A percentile compares a stretch with the other conserved stretches of the same genome.
phyloP scores from a whole-genome alignment of 257 asterid species.

The Ilex asprella region DNA sequence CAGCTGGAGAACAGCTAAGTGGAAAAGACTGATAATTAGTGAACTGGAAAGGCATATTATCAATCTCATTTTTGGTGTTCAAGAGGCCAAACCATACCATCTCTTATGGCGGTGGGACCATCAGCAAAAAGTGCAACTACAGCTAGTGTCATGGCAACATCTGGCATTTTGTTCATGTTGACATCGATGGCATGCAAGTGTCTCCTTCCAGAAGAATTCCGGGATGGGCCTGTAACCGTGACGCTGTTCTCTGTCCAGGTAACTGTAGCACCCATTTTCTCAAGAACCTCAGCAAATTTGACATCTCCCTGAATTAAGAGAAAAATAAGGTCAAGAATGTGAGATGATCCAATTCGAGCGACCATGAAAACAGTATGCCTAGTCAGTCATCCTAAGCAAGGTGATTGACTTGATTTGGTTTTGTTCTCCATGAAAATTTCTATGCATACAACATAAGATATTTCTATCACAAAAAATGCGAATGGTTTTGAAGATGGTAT shows the following conservation, averaged over 20 bases:
- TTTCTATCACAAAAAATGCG: no score
- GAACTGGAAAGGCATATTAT: background rate
- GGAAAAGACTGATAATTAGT: background rate
- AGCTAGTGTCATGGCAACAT: slow-evolving; percentile 99
- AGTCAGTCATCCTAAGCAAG: no score
- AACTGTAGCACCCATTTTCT: slow-evolving; percentile 90
- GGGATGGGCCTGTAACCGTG: slow-evolving; percentile 84
- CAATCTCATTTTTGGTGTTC: background rate
- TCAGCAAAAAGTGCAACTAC: slow-evolving; percentile 95
- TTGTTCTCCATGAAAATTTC: no score
- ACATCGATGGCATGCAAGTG: slow-evolving; percentile 73
- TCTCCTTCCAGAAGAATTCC: slow-evolving; percentile 52
- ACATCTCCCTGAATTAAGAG: slow-evolving; percentile 70
- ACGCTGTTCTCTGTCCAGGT: slow-evolving; percentile 95
- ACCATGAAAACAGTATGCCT: background rate
- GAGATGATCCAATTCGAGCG: slow-evolving; percentile 4
- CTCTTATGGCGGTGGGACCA: slow-evolving; percentile 92
- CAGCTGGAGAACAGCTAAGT: no score
- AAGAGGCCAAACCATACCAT: slow-evolving; percentile 40
- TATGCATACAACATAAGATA: no score
- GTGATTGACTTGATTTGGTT: no score
- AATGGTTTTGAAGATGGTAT: background rate
- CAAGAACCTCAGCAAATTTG: slow-evolving; percentile 94
- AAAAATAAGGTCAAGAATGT: slow-evolving; percentile 7
- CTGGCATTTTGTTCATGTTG: slow-evolving; percentile 99